phyloP scores from a whole-genome alignment of 2,329 filamentous ascomycete species.

The Neonectria punicea region DNA sequence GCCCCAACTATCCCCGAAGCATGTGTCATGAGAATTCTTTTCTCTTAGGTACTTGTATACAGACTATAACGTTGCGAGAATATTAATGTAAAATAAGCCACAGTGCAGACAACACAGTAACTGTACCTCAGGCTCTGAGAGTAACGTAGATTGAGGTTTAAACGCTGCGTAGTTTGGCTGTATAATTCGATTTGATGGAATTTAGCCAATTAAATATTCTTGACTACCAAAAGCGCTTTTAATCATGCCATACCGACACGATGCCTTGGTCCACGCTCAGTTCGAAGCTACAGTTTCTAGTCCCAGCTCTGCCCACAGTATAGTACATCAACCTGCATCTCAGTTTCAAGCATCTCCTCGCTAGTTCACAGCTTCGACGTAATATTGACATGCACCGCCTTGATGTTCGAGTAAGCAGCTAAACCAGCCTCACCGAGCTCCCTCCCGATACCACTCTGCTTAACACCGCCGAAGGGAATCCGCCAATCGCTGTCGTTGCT shows the following conservation, averaged over 20 bases:
- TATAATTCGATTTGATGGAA: neutral
- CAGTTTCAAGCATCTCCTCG: neutral
- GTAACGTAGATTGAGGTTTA: too few relatives aligned
- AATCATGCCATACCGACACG: neutral
- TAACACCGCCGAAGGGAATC: slow-evolving; percentile 59
- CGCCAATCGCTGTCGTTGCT: slow-evolving; percentile 57
- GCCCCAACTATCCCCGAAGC: too few relatives aligned
- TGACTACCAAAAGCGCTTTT: neutral
- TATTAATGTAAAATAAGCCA: too few relatives aligned
- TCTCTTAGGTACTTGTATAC: too few relatives aligned
- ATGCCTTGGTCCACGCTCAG: neutral
- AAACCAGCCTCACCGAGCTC: slow-evolving; percentile 59
- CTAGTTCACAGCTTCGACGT: slow-evolving; percentile 35
- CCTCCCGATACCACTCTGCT: slow-evolving; percentile 60
- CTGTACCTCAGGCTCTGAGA: too few relatives aligned
- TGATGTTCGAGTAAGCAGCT: slow-evolving; percentile 56
- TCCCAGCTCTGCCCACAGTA: neutral
- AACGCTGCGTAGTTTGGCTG: too few relatives aligned
- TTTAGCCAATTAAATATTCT: too few relatives aligned
- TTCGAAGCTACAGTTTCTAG: neutral
- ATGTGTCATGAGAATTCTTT: too few relatives aligned
- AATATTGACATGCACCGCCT: slow-evolving; percentile 58
- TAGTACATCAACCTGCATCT: neutral
- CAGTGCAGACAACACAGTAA: too few relatives aligned
- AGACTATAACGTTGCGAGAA: too few relatives aligned